Evolutionary conservation across 495 filamentous ascomycete genomes (phyloP).

Genomic region (Penicillium cataractarum): DNA sequence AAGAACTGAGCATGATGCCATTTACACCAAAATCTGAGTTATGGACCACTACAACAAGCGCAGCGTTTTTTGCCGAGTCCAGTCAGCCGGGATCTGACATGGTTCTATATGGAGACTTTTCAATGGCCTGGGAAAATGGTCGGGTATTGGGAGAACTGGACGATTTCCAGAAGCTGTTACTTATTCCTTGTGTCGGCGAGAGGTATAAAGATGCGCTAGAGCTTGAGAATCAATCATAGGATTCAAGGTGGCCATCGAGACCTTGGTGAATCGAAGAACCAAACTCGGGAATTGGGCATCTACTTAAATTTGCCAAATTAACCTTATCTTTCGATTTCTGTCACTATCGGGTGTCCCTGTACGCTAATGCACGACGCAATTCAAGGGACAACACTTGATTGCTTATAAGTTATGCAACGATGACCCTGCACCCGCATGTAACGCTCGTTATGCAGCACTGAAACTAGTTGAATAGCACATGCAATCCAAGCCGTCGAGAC

Average conservation of each 20-base stretch:
- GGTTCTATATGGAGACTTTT: conserved; percentile 18
- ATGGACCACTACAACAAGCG: conserved; percentile 6
- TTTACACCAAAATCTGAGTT: conserved; percentile 3
- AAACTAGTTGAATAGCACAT: neutral
- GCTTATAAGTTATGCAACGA: conserved; percentile 3
- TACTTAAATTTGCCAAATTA: neutral
- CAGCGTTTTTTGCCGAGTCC: conserved; percentile 10
- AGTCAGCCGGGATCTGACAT: neutral
- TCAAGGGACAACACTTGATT: no score
- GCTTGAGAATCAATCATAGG: neutral
- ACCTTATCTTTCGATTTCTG: neutral
- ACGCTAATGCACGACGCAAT: neutral
- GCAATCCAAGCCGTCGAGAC: neutral
- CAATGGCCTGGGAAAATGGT: conserved; percentile 15
- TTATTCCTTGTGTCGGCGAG: conserved; percentile 18
- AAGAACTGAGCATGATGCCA: conserved; percentile 14
- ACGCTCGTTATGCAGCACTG: neutral
- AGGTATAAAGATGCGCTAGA: conserved; percentile 10
- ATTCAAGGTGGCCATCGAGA: neutral
- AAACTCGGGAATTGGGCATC: neutral
- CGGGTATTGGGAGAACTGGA: conserved; percentile 5
- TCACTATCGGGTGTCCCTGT: neutral
- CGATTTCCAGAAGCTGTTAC: conserved; percentile 11
- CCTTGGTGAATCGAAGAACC: neutral
- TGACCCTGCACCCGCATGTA: neutral